These are phyloP conservation scores for Erodium trifolium DNA, from an alignment of 441 rosid species.

Conservation along the genomic window DNA sequence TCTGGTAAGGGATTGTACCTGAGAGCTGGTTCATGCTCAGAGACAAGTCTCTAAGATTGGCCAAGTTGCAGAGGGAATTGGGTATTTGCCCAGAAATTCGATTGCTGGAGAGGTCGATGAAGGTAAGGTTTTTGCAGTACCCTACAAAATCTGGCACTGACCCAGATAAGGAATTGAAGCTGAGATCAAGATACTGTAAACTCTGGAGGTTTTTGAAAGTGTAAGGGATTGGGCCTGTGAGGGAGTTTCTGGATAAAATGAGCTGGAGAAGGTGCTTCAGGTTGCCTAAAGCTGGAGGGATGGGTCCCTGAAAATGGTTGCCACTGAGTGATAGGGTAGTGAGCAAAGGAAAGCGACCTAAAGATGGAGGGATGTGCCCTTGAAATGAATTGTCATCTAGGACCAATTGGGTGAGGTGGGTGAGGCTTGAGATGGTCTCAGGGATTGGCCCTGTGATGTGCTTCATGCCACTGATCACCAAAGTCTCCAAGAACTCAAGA, in stretches of 20 bases:
- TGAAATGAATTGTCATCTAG: slow-evolving; percentile 65
- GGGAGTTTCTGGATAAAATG: slow-evolving; percentile 47
- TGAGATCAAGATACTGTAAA: slow-evolving; percentile 68
- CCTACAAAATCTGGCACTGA: slow-evolving; percentile 51
- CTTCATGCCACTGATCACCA: slow-evolving; percentile 65
- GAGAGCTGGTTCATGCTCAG: slow-evolving; percentile 55
- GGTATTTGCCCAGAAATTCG: slow-evolving; percentile 56
- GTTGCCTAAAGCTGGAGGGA: slow-evolving; percentile 60
- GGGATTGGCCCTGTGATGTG: slow-evolving; percentile 76
- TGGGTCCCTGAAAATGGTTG: slow-evolving; percentile 50
- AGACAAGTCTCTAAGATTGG: slow-evolving; percentile 48
- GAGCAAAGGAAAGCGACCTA: slow-evolving; percentile 48
- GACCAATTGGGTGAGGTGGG: slow-evolving; percentile 45
- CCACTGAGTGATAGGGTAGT: slow-evolving; percentile 51
- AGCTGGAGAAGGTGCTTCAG: slow-evolving; percentile 38
- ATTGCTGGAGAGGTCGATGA: slow-evolving; percentile 60
- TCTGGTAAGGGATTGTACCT: slow-evolving; percentile 56
- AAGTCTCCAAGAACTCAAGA: slow-evolving; percentile 46
- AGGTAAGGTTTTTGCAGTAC: slow-evolving; percentile 40
- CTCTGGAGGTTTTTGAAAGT: slow-evolving; percentile 36
- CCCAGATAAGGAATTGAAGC: slow-evolving; percentile 65
- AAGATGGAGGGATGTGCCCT: slow-evolving; percentile 56
- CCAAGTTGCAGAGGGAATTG: slow-evolving; percentile 46
- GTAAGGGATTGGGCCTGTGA: slow-evolving; percentile 62
- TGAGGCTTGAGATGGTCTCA: slow-evolving; percentile 40